Evolutionary conservation across 2,329 filamentous ascomycete species (phyloP).

Genomic region (Pyricularia pennisetigena): DNA sequence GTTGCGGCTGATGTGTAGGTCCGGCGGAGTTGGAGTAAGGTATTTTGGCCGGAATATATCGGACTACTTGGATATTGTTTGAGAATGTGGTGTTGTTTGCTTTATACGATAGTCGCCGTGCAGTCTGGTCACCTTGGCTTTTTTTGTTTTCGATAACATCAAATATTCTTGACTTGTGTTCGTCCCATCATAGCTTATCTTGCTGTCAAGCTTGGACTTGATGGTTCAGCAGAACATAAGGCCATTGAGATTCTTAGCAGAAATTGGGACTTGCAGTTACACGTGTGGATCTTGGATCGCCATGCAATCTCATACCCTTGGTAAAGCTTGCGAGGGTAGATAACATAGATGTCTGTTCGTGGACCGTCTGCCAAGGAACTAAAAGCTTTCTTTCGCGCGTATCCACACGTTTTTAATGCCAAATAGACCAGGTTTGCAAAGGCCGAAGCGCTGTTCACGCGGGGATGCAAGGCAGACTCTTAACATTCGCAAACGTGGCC

Average conservation of each 20-base stretch:
- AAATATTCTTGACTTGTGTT: not conserved
- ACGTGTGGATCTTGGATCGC: too few relatives aligned
- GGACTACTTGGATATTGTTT: not conserved
- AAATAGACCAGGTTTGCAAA: too few relatives aligned
- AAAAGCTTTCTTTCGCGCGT: too few relatives aligned
- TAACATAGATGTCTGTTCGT: too few relatives aligned
- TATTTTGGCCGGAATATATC: not conserved
- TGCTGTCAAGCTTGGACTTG: not conserved
- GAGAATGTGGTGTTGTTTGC: not conserved
- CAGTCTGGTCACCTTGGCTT: not conserved
- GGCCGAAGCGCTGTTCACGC: too few relatives aligned
- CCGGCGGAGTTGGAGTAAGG: too few relatives aligned
- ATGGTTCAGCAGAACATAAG: not conserved
- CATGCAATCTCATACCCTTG: too few relatives aligned
- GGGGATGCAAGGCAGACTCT: too few relatives aligned
- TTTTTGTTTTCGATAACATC: not conserved
- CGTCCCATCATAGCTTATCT: not conserved
- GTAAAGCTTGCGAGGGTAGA: too few relatives aligned
- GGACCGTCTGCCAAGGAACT: too few relatives aligned
- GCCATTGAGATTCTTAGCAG: not conserved
- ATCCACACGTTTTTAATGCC: too few relatives aligned
- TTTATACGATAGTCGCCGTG: not conserved
- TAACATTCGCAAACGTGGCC: too few relatives aligned
- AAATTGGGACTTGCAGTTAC: not conserved
- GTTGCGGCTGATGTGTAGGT: constrained; percentile 12